Percentiles rank a stretch among this genome's conserved stretches.
Conservation (phyloP, 2,329 filamentous ascomycete species). For the Neocatenulostroma microsporum region DNA sequence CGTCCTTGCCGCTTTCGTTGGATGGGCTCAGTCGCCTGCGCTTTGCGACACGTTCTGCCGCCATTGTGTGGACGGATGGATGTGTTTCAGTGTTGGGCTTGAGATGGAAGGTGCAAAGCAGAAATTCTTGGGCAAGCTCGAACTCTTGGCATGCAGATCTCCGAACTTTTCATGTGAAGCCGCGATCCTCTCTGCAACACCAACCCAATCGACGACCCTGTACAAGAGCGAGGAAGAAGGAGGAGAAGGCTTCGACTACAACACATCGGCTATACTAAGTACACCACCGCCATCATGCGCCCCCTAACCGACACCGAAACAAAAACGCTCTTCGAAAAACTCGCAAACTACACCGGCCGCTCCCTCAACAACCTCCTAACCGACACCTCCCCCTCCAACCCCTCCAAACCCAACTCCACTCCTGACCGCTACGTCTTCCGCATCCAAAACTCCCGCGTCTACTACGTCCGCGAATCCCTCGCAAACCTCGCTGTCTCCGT, state of each 20-base stretch:
- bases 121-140: slow-evolving; percentile 4
- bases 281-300: slow-evolving; percentile 53
- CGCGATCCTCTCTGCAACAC: too few relatives aligned
- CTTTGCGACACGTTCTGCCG: slow-evolving; percentile 41
- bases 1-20: slow-evolving; percentile 22
- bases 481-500: slow-evolving; percentile 88
- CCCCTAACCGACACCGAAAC: slow-evolving; percentile 73
- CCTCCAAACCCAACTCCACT: slow-evolving; percentile 34
- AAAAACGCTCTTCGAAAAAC: slow-evolving; percentile 78
- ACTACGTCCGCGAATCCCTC: slow-evolving; percentile 82
- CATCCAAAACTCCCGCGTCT: slow-evolving; percentile 72
- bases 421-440: slow-evolving; percentile 76
- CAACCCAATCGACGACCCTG: too few relatives aligned
- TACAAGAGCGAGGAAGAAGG: too few relatives aligned
- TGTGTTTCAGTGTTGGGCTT: too few relatives aligned
- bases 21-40: slow-evolving; percentile 45
- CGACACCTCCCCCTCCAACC: slow-evolving; percentile 41
- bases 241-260: too few relatives aligned
- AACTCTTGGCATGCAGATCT: background rate
- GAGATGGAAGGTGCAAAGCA: slow-evolving; percentile 1
- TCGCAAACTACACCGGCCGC: slow-evolving; percentile 85
- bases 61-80: too few relatives aligned
- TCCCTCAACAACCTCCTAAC: slow-evolving; percentile 69
- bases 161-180: too few relatives aligned
- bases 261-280: too few relatives aligned